These are phyloP conservation scores for Hanseniaspora guilliermondii DNA, from an alignment of 805 yeast species.

Conservation along the genomic window DNA sequence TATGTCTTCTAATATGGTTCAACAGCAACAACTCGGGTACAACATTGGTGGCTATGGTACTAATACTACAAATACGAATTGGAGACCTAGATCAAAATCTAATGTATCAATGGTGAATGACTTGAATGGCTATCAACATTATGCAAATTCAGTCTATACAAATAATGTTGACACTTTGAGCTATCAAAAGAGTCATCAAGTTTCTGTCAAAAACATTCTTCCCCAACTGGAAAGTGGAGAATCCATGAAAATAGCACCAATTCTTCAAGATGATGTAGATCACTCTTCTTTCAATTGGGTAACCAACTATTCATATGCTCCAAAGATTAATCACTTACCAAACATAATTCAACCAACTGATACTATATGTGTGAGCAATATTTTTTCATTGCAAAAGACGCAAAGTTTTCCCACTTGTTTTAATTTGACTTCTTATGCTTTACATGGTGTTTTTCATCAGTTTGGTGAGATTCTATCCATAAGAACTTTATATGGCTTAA, in stretches of 20 bases:
- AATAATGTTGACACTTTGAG: constrained; percentile 16
- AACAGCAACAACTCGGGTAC: constrained; percentile 16
- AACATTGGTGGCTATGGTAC: neutral
- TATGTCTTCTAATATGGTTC: constrained; percentile 17
- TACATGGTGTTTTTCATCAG: constrained; percentile 46
- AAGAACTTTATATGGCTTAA: constrained; percentile 41
- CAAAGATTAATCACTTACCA: constrained; percentile 63
- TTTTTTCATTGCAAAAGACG: constrained; percentile 29
- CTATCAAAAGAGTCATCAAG: constrained; percentile 1
- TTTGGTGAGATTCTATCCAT: constrained; percentile 54
- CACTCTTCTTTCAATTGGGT: constrained; percentile 48
- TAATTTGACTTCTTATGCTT: constrained; percentile 32
- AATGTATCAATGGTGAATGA: neutral
- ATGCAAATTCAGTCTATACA: constrained; percentile 25
- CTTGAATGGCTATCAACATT: constrained; percentile 1
- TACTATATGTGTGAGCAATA: constrained; percentile 63
- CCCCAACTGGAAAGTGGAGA: neutral
- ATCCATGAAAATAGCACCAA: constrained; percentile 20
- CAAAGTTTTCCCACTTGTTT: constrained; percentile 35
- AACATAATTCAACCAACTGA: constrained; percentile 57
- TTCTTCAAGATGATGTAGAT: constrained; percentile 46
- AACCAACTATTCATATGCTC: constrained; percentile 59
- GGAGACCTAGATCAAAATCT: constrained; percentile 5
- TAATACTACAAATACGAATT: neutral
- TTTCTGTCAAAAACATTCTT: neutral